phyloP scores from a whole-genome alignment of 2,329 filamentous ascomycete genomes.

The Cytospora chrysosperma region DNA sequence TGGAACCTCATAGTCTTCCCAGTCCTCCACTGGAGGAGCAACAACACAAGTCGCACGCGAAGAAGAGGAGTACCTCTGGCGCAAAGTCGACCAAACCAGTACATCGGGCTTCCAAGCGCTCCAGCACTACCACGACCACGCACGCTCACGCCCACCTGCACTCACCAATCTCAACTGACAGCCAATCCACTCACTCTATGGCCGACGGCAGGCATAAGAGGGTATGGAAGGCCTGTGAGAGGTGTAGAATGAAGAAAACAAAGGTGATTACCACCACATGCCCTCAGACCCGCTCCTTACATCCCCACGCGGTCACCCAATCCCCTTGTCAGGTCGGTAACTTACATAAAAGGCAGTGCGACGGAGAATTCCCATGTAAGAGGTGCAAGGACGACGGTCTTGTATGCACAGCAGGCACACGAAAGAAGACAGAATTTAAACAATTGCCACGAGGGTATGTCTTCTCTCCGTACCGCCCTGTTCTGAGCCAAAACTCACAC shows the following conservation, averaged over 20 bases:
- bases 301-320: too few relatives aligned
- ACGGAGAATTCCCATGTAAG: constrained; percentile 66
- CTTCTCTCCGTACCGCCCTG: too few relatives aligned
- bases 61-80: constrained; percentile 41
- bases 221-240: constrained; percentile 66
- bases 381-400: constrained; percentile 65
- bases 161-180: constrained; percentile 38
- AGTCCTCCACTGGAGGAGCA: constrained; percentile 53
- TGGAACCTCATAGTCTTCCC: constrained; percentile 50
- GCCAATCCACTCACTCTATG: constrained; percentile 40
- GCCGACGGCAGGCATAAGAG: constrained; percentile 59
- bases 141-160: constrained; percentile 33
- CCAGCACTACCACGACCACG: constrained; percentile 42
- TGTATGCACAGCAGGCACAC: constrained; percentile 61
- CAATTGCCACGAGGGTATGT: constrained; percentile 61
- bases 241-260: constrained; percentile 69
- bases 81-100: constrained; percentile 50
- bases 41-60: constrained; percentile 34
- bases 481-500: too few relatives aligned
- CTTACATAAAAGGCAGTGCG: constrained; percentile 47
- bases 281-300: neutral
- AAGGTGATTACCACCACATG: constrained; percentile 49
- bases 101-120: constrained; percentile 52
- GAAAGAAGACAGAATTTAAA: constrained; percentile 69
- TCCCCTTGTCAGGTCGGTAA: neutral